Evolutionary conservation across 139 green algal genomes (phyloP).

Genomic region (Raphidocelis subcapitata): DNA sequence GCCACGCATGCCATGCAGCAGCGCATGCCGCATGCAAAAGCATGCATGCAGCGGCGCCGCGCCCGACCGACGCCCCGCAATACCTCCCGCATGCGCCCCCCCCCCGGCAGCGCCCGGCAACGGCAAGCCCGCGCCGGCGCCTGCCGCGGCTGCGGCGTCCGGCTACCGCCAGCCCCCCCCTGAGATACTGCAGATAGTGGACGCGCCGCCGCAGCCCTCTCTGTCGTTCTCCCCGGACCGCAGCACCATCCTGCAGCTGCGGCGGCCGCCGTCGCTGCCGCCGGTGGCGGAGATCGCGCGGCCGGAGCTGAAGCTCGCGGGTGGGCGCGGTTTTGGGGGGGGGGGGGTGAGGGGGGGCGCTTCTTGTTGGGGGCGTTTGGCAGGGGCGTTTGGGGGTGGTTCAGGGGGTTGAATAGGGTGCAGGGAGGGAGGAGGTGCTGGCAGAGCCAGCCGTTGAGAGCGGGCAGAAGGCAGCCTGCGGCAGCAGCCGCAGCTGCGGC

Average conservation of each 20-base stretch:
- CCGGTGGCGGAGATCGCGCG: slow-evolving; percentile 88
- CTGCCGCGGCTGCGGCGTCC: slow-evolving; percentile 1
- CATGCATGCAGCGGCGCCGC: no score
- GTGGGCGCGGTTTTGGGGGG: slow-evolving; percentile 24
- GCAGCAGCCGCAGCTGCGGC: neutral
- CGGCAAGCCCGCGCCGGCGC: neutral
- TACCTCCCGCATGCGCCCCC: no score
- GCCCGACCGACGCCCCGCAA: no score
- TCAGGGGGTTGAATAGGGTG: neutral
- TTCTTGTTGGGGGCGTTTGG: neutral
- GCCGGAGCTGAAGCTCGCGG: slow-evolving; percentile 94
- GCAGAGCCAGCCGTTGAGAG: neutral
- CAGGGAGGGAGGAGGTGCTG: neutral
- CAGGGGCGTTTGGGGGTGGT: neutral
- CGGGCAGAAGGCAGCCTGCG: neutral
- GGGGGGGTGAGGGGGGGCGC: no score
- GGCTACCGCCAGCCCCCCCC: slow-evolving; percentile 80
- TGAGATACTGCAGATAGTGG: slow-evolving; percentile 90
- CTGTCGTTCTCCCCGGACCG: slow-evolving; percentile 91
- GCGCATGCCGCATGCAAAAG: no score
- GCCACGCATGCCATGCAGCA: no score
- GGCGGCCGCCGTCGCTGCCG: slow-evolving; percentile 73
- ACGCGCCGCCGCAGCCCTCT: slow-evolving; percentile 72
- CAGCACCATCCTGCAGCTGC: slow-evolving; percentile 78
- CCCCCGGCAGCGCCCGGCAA: no score